Evolutionary conservation across 331 rosid species (phyloP), one percentile per base, ranked within the genome.

Genomic region (Stylosanthes scabra): DNA sequence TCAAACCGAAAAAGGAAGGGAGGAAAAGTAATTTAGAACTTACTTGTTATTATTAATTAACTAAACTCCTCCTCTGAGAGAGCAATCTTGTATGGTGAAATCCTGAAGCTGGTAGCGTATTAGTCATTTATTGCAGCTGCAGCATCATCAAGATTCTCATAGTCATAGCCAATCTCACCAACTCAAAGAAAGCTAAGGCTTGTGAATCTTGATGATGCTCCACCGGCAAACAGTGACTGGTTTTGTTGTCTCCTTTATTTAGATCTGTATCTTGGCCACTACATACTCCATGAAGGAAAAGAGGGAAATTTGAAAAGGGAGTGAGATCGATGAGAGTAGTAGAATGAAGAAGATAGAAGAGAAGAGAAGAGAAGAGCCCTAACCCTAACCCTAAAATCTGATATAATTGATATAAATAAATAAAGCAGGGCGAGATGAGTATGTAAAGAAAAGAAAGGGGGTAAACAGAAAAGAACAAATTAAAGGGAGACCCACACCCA

Each of bases 171-270:
- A 63, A 49, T 16, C 3, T 16, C 3, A 68, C 68, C 80, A 72
- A 75, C 41, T 65, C 81, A 47, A 61, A 50, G 6, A 42, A 78
- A 50, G 44, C 50, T 74, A 69, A 82, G 65, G 63, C 57, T 68
- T 93, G 99, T 83, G 99, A 94, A 94, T 94, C 99, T 87, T 94
- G 97, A 94, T 94, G 99, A 94, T 91, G 97, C 99, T 89, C 88
- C 99, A 94, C 86, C 88, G 37, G 93, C 96, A 84, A 87, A 83
- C 75, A 85, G 52, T 80, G 90, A 83, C 97, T 91, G 81, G 37
- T 31, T 31, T 31, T 31, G 37, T 64, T 74, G 75, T 54, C 45
- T 44, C 31, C 50, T 55, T 45, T 44, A 45, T 55, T 45, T 44
- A 45, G 15, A 39, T 50, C 65, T 66, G 27, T 16, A 11, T 57